Evolutionary conservation across 768 basidiomycete genomes (phyloP), one percentile per base, ranked within the genome.

Genomic region (Tricholoma sp.): DNA sequence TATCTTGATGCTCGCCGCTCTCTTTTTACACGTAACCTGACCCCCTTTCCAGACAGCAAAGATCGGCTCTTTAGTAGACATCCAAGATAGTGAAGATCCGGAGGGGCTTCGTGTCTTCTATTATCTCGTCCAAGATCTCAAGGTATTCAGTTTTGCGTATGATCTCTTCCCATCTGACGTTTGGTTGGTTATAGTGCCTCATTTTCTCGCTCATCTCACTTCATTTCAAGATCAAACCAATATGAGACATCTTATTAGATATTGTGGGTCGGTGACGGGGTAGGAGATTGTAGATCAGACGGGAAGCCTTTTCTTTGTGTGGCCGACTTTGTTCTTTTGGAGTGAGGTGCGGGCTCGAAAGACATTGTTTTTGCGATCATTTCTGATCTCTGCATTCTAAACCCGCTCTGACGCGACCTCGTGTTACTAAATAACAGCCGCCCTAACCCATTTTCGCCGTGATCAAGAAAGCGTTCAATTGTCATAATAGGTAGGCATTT

Each of bases 181-280:
- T 49, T 11, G 46, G 18, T 50, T 10, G 49, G 18, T 22, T 29
- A 5, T 66, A 99, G 96, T 98, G 95, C 74, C 83, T 98, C 59
- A 95, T 99, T 64, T 97, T 98, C 73, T 98, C 97, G 8, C 83
- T 99, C 60, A 98, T 99, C 70, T 93, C 94, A 2, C 83, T 99
- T 35, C 96, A 99, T 79, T 98, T 99, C 88, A 98, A 98, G 78
- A 98, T 99, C 82, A 98, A 99, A 81, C 97, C 97, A 14, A 98
- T 94, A 64, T 94, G 84, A 75, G 46, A 31, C 16, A 11, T 11
- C 57, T 57, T 59, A 55, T 24, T 41, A 57, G 19, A 39, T 54
- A 55, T 57, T 56, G 56, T n/a, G 57, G 63, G 54, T 34, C 59
- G 59, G 57, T 64, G 54, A 55, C 59, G 53, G 57, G 12, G n/a